Base-by-base conservation (phyloP, 495 filamentous ascomycete genomes). In the Trichoderma erinaceum region DNA sequence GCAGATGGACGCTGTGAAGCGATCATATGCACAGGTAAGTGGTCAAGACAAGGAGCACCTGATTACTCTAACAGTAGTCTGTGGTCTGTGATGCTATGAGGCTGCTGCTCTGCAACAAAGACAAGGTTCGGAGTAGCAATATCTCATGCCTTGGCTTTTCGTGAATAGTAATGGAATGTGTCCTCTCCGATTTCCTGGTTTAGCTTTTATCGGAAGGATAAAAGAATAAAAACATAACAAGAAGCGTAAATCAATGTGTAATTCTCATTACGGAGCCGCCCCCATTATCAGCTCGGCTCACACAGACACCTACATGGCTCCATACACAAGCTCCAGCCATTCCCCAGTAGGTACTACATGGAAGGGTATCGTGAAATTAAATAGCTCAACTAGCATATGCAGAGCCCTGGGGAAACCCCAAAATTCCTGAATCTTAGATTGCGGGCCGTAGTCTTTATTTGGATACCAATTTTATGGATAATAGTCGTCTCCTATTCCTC, bases 191-290 rank as follows among this genome's bases (percentile, higher is more conserved):
- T 18, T 16, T 15, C 1, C 46, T n/a, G 46, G 6, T n/a, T 50
- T n/a, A 16, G 29, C 29, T 29, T 29, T 29, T 29, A 1, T 29
- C 4, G 29, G 1, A 29, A 29, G 4, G 4, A 29, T 1, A 1
- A 1, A 29, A 29, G 29, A 29, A 29, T 29, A 29, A 29, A 4
- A 29, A 29, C 29, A 29, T 8, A 23, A 52, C 1, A 3, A 23
- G 5, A 25, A 52, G 48, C n/a, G 25, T 52, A n/a, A 38, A n/a
- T 25, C n/a, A 21, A 18, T 52, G n/a, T 52, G 48, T 52, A 52
- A 52, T 52, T 52, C n/a, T 2, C 25, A 52, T 52, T 52, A 52
- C 48, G 48, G 48, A 52, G 48, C 44, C 44, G n/a, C 48, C 18
- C 48, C 48, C 48, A 52, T 21, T 23, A 52, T 48, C 48, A 10